A percentile compares a stretch with the other conserved stretches of the same genome.
phyloP scores from a whole-genome alignment of 257 asterid species.

The Ligustrum vulgare region DNA sequence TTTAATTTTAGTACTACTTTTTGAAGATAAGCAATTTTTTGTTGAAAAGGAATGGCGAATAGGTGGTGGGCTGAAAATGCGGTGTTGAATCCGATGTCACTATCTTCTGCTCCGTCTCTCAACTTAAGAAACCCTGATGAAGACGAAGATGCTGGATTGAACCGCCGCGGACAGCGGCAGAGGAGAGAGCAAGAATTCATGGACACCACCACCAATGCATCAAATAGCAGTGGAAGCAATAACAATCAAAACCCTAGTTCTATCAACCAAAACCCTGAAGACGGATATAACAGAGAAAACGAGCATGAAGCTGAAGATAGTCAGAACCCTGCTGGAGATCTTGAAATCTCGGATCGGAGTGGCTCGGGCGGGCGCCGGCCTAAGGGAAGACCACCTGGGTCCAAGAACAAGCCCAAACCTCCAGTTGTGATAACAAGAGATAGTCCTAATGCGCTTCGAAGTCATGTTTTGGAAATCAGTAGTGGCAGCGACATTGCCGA shows the following conservation, averaged over 20 bases:
- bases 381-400: slow-evolving; percentile 35
- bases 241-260: background rate
- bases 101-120: slow-evolving; percentile 41
- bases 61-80: slow-evolving; percentile 79
- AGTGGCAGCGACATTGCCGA: slow-evolving; percentile 36
- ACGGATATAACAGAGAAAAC: slow-evolving; percentile 29
- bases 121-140: slow-evolving; percentile 41
- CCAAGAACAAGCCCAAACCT: slow-evolving; percentile 39
- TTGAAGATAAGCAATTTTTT: background rate
- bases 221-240: slow-evolving; percentile 51
- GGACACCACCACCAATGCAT: slow-evolving; percentile 13
- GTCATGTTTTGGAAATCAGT: slow-evolving; percentile 45
- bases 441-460: slow-evolving; percentile 40
- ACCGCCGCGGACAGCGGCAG: slow-evolving; percentile 5
- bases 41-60: slow-evolving; percentile 54
- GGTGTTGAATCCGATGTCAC: slow-evolving; percentile 57
- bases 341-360: slow-evolving; percentile 46
- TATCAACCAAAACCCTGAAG: slow-evolving; percentile 48
- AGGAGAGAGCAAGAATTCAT: background rate
- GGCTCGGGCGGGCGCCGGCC: slow-evolving; percentile 55
- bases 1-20: background rate
- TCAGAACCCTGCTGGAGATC: slow-evolving; percentile 43
- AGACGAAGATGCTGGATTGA: slow-evolving; percentile 37
- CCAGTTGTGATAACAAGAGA: slow-evolving; percentile 44
- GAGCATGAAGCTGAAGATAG: slow-evolving; percentile 31